Percentiles rank a stretch among this genome's conserved stretches.
phyloP scores from a whole-genome alignment of 306 rosid genomes.

The Prunus campanulata region DNA sequence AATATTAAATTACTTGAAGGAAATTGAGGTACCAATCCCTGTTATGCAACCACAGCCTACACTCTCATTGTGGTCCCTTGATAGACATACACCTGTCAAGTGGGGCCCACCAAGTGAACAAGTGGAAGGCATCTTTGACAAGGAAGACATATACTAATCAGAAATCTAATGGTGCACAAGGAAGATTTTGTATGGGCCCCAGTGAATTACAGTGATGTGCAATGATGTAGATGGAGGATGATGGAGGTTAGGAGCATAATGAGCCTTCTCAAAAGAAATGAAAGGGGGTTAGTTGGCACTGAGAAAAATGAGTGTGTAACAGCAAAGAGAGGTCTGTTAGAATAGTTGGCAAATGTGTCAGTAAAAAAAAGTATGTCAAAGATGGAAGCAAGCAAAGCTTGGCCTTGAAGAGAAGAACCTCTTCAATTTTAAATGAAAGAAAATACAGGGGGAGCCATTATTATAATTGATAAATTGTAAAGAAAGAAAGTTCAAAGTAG shows the following conservation, averaged over 20 bases:
- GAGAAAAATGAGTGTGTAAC: conserved; percentile 84
- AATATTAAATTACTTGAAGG: conserved; percentile 30
- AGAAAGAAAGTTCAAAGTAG: conserved; percentile 3
- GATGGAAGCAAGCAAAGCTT: conserved; percentile 64
- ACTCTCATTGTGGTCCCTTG: conserved; percentile 16
- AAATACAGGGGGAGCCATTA: not conserved
- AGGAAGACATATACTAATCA: not conserved
- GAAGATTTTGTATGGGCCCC: conserved; percentile 36
- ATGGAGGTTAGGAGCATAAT: conserved; percentile 63
- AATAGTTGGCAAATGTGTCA: conserved; percentile 96
- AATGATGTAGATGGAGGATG: conserved; percentile 46
- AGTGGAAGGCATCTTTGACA: not conserved
- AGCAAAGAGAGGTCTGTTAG: conserved; percentile 62
- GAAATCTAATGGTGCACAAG: conserved; percentile 14
- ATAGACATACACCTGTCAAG: conserved; percentile 33
- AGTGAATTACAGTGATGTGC: conserved; percentile 18
- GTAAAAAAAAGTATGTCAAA: conserved; percentile 61
- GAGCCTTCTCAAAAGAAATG: conserved; percentile 49
- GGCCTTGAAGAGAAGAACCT: conserved; percentile 91
- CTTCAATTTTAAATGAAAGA: conserved; percentile 29
- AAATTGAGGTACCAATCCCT: conserved; percentile 6
- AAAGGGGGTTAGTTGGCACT: conserved; percentile 59
- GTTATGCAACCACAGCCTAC: conserved; percentile 20
- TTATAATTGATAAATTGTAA: not conserved
- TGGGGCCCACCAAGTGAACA: not conserved